A percentile compares a stretch with the other conserved stretches of the same genome.
These are phyloP conservation scores for Flaveria ramosissima DNA, from an alignment of 129 eudicot species.

Conservation along the genomic window DNA sequence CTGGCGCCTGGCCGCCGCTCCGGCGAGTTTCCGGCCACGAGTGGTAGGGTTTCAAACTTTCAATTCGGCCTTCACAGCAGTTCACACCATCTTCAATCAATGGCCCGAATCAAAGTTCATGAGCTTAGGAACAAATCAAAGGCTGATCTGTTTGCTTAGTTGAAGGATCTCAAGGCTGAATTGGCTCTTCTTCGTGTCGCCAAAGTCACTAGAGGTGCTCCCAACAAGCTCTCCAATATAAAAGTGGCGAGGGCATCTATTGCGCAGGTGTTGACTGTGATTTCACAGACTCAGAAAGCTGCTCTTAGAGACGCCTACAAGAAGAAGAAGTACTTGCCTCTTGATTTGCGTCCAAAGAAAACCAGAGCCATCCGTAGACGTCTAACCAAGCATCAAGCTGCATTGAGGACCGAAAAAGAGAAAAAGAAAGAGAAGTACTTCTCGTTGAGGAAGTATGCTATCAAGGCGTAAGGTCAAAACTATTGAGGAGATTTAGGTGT, in stretches of 20 bases:
- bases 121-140: no score
- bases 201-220: no score
- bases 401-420: constrained; percentile 65
- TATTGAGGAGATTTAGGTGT: constrained; percentile 21
- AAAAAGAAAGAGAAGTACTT: constrained; percentile 74
- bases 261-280: constrained; percentile 66
- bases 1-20: no score
- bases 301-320: constrained; percentile 71
- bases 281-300: constrained; percentile 62
- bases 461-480: constrained; percentile 49
- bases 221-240: no score
- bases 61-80: no score
- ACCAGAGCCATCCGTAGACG: constrained; percentile 67
- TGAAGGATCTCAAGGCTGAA: no score
- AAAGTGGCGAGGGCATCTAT: constrained; percentile 57
- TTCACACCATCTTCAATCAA: no score
- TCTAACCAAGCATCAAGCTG: constrained; percentile 71
- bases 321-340: constrained; percentile 67
- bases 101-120: no score
- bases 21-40: no score
- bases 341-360: constrained; percentile 64
- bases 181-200: no score
- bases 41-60: no score
- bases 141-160: no score
- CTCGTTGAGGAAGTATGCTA: constrained; percentile 67